Evolutionary conservation across 2,329 filamentous ascomycete species (phyloP), one percentile per base, ranked within the genome.

Genomic region (Penicillium occitanis): DNA sequence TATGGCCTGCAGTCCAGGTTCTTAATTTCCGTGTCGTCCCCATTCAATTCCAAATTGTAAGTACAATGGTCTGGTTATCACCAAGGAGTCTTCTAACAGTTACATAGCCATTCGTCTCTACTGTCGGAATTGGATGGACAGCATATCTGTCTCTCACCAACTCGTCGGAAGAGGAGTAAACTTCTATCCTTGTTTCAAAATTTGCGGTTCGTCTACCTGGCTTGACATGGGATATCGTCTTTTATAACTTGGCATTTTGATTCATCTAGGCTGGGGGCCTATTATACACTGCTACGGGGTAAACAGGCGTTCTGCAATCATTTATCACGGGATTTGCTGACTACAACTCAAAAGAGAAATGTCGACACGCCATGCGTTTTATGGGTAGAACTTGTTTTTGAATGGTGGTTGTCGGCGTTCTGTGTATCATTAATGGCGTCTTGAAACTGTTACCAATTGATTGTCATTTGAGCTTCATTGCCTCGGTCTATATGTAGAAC

Each of bases 1-100:
- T 99, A 28, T 99, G 95, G 95, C 95, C 95, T 28, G 88, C 91
- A 5, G 95, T 99, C 53, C 95, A 99, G 81, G 89, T 98, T 69
- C 86, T 99, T 81, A 99, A 99, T 83, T 99, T 99, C 82, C 87
- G 94, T 35, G 77, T 98, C 71, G 92, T 99, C 84, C 95, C 95
- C 14, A 90, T 98, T 63, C 93, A 96, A 76, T 96, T 95, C 78
- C 95, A 99, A 79, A 90, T 99, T 79, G 93, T 97, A 81, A 84
- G 92, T 86, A 57, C 35, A 64, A 33, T 28, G 2, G 13, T n/a
- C 40, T 19, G 25, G 19, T 63, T 70, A 19, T 28, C 35, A 10
- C 14, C 2, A 3, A 25, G 48, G 14, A 44, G 10, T n/a, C 14
- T 64, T 61, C 57, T 65, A 37, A 67, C 33, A 59, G 37, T 61